Percentiles rank a stretch among this genome's conserved stretches.
Conservation (phyloP, 176 grass and related monocot genomes). For the Elaeis guineensis region DNA sequence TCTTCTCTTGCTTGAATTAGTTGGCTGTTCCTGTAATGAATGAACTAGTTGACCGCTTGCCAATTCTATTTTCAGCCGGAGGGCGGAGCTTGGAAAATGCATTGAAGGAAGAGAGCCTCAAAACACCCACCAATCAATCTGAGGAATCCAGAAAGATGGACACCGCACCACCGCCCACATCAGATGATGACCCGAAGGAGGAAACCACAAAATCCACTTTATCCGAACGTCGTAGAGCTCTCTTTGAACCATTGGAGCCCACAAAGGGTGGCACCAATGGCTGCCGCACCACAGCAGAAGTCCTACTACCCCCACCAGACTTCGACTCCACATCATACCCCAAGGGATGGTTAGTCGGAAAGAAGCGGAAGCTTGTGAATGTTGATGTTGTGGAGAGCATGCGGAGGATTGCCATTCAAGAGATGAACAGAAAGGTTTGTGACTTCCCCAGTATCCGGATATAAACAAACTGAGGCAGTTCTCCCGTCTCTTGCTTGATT, state of each 20-base stretch:
- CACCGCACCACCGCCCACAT: neutral
- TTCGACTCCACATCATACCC: constrained; percentile 74
- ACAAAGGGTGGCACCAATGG: constrained; percentile 28
- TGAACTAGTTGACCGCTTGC: too few relatives aligned
- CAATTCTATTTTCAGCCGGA: constrained; percentile 31
- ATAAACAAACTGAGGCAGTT: too few relatives aligned
- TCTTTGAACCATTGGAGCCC: constrained; percentile 80
- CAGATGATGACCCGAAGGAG: constrained; percentile 19
- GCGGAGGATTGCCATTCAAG: constrained; percentile 80
- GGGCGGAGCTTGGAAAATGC: constrained; percentile 52
- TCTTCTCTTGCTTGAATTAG: too few relatives aligned
- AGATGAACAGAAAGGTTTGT: constrained; percentile 98
- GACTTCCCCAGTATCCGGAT: constrained; percentile 8
- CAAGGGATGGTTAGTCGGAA: constrained; percentile 87
- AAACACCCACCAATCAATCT: neutral
- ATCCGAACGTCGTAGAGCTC: constrained; percentile 70
- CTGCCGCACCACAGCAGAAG: constrained; percentile 31
- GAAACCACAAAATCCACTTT: constrained; percentile 33
- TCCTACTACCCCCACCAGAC: constrained; percentile 88
- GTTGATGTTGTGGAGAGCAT: constrained; percentile 99
- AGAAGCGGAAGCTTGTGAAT: constrained; percentile 97
- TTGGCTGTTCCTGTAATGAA: too few relatives aligned
- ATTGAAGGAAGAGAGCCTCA: constrained; percentile 22
- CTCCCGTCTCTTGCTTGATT: neutral
- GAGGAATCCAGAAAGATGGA: constrained; percentile 20